Evolutionary conservation across 192 early-diverging fungal genomes (phyloP).

Genomic region (Phycomyces blakesleeanus): DNA sequence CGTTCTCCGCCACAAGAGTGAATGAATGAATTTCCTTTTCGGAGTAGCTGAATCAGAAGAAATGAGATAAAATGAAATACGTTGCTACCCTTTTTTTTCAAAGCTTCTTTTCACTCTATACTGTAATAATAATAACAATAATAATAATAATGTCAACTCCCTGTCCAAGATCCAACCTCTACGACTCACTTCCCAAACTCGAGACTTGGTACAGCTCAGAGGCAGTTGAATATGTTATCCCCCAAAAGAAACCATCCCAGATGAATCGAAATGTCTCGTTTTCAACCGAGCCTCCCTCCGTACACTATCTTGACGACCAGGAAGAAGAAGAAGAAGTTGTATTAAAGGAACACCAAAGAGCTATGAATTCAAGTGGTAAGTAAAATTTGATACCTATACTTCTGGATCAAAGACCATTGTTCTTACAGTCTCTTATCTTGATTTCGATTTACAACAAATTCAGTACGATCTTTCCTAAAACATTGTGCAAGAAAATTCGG

Average conservation of each 20-base stretch:
- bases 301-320: slow-evolving; percentile 4
- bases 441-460: neutral
- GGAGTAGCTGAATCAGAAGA: no score
- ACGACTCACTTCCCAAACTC: slow-evolving; percentile 19
- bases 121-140: no score
- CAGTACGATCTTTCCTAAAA: slow-evolving; percentile 12
- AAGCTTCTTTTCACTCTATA: no score
- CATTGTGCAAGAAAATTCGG: slow-evolving; percentile 8
- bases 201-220: slow-evolving; percentile 21
- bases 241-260: neutral
- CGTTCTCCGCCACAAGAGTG: no score
- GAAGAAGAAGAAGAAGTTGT: neutral
- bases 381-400: no score
- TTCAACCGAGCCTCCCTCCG: slow-evolving; percentile 17
- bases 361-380: neutral
- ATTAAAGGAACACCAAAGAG: neutral
- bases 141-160: neutral
- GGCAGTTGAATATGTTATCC: neutral
- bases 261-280: slow-evolving; percentile 23
- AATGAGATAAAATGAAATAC: no score
- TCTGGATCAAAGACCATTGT: no score
- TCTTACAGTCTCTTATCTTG: no score
- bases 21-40: no score
- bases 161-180: neutral
- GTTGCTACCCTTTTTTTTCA: no score